A percentile compares a stretch with the other conserved stretches of the same genome.
Evolutionary conservation across 2,329 filamentous ascomycete species (phyloP).

Genomic region (Colletotrichum tropicicola): DNA sequence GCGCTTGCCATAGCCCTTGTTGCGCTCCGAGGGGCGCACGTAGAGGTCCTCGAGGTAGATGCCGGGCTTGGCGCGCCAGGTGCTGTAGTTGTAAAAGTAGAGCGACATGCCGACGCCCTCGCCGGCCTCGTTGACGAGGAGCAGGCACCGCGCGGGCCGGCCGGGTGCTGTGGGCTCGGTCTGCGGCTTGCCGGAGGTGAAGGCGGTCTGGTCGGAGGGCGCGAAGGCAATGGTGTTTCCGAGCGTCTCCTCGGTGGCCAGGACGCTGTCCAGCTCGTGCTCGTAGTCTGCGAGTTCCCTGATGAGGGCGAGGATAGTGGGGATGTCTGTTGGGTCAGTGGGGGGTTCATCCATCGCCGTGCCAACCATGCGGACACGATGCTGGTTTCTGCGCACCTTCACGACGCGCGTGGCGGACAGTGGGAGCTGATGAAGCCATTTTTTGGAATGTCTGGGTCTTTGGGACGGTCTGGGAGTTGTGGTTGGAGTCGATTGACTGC

Average conservation of each 20-base stretch:
- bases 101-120: constrained; percentile 79
- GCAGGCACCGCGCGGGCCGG: constrained; percentile 78
- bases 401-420: constrained; percentile 66
- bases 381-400: constrained; percentile 55
- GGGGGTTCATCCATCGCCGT: background rate
- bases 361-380: background rate
- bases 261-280: constrained; percentile 75
- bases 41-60: constrained; percentile 97
- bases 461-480: background rate
- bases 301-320: constrained; percentile 83
- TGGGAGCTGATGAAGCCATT: constrained; percentile 43
- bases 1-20: constrained; percentile 81
- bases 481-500: too few relatives aligned
- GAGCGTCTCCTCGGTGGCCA: constrained; percentile 81
- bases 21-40: constrained; percentile 75
- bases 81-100: constrained; percentile 96
- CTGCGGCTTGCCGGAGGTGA: constrained; percentile 42
- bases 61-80: constrained; percentile 87
- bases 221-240: constrained; percentile 82
- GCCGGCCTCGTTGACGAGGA: constrained; percentile 64
- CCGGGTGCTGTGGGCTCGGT: constrained; percentile 63
- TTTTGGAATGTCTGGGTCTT: background rate
- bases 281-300: constrained; percentile 90
- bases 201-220: constrained; percentile 51
- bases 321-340: constrained; percentile 76